Conservation (phyloP, 257 asterid genomes). For the Penstemon newberryi region DNA sequence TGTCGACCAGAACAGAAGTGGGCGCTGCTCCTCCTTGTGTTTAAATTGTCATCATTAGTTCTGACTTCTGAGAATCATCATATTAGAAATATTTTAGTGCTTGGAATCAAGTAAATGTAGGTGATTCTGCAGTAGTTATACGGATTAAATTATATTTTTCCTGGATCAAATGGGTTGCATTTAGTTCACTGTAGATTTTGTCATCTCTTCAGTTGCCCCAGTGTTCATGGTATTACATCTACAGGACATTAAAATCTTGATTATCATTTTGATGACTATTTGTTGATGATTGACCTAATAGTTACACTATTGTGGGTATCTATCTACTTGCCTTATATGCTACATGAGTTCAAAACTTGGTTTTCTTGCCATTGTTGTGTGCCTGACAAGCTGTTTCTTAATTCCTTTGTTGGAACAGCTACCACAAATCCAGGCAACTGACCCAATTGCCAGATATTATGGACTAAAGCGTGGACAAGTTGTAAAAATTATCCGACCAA, state of each 20-base stretch:
- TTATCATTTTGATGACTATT: background rate
- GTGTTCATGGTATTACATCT: background rate
- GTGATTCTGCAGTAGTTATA: background rate
- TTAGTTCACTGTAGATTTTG: background rate
- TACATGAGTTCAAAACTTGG: background rate
- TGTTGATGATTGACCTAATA: background rate
- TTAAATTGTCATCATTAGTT: background rate
- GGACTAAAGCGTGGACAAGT: slow-evolving; percentile 78
- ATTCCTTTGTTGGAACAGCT: slow-evolving; percentile 47
- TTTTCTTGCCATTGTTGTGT: slow-evolving; percentile 13
- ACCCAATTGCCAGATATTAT: slow-evolving; percentile 77
- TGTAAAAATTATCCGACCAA: slow-evolving; percentile 74
- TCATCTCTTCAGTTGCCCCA: background rate
- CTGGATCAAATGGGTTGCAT: background rate
- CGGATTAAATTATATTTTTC: background rate
- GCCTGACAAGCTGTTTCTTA: slow-evolving; percentile 21
- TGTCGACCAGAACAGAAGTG: no score
- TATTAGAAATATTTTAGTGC: background rate
- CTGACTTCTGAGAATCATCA: background rate
- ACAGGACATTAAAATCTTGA: background rate
- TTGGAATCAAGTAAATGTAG: no score
- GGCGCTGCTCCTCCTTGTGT: background rate
- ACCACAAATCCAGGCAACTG: slow-evolving; percentile 75
- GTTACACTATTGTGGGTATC: background rate
- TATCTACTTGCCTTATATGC: background rate